These are phyloP conservation scores for Vicia faba DNA, from an alignment of 306 rosid species.

Conservation along the genomic window DNA sequence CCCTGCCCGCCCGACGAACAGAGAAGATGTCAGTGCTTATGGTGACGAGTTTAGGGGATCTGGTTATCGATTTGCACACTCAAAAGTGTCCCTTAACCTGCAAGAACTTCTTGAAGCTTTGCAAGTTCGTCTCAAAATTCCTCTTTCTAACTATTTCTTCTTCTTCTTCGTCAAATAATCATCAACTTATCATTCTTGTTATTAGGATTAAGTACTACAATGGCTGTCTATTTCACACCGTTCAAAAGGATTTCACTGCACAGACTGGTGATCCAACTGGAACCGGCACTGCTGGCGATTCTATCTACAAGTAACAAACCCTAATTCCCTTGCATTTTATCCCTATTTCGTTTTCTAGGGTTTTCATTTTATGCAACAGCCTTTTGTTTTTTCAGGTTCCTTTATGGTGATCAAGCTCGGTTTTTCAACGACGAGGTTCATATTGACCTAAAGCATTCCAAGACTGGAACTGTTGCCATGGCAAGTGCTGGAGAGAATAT, in stretches of 20 bases:
- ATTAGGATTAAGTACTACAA: slow-evolving; percentile 81
- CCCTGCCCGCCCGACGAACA: too few species aligned
- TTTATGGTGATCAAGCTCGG: slow-evolving; percentile 95
- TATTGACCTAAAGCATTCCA: slow-evolving; percentile 89
- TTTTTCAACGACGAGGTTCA: slow-evolving; percentile 85
- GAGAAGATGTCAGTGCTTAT: slow-evolving; percentile 73
- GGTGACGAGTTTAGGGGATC: slow-evolving; percentile 87
- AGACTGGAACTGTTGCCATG: slow-evolving; percentile 88
- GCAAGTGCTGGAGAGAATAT: slow-evolving; percentile 97
- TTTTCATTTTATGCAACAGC: slow-evolving; percentile 7
- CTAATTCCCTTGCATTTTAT: not conserved
- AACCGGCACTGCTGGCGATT: slow-evolving; percentile 74
- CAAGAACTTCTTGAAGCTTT: slow-evolving; percentile 92
- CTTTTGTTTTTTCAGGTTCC: slow-evolving; percentile 54
- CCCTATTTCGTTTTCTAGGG: not conserved
- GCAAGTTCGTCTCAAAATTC: slow-evolving; percentile 56
- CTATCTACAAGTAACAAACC: slow-evolving; percentile 65
- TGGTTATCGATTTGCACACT: slow-evolving; percentile 74
- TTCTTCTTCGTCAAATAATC: not conserved
- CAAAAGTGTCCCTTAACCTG: slow-evolving; percentile 80
- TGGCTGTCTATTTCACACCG: slow-evolving; percentile 81
- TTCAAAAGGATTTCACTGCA: slow-evolving; percentile 95
- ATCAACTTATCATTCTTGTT: slow-evolving; percentile 1
- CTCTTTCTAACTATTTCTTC: not conserved
- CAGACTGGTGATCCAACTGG: slow-evolving; percentile 96